Evolutionary conservation across 2,329 filamentous ascomycete species (phyloP), one percentile per base, ranked within the genome.

Genomic region (Penicillium fuscoglaucum): DNA sequence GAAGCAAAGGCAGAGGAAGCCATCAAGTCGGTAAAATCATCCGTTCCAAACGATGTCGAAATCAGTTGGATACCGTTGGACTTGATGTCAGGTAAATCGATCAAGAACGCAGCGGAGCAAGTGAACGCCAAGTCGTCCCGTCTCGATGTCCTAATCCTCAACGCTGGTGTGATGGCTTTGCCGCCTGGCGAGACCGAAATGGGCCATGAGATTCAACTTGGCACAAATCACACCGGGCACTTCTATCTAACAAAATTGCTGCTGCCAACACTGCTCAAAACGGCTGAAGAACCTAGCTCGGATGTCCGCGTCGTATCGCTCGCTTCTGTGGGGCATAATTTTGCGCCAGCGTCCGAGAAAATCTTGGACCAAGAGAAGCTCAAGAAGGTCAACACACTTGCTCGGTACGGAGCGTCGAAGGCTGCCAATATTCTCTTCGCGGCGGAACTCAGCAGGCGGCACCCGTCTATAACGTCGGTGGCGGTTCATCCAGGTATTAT

Each of bases 401-500:
- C 56, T 29, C 61, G 68, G 61, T 82, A 82, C 57, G 77, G 72
- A 2, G 77, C 77, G 24, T 76, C 72, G 43, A 82, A 82, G 62
- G 71, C 78, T 2, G 79, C 79, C 1, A 80, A 79, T 57, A 74
- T 82, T n/a, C 65, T 81, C 6, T 78, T 76, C 29, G 76, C 78
- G 0, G 68, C 70, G 0, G 77, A 80, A 57, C 60, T 82, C 1
- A 74, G 74, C 2, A 69, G 74, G 1, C 72, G 74, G 0, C 70
- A 78, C 40, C 68, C 68, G 4, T 64, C 69, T 1, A 58, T 71
- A 17, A 74, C 67, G 7, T 71, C 73, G 24, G 71, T 81, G n/a
- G 74, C 76, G 0, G 66, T 83, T 1, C 80, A 83, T 58, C 80
- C 80, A 0, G 80, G 80, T 1, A 65, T 78, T n/a, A 71, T 75